These are phyloP conservation scores for Phytophthora pluvialis DNA, from an alignment of 352 stramenopile genomes.

Conservation along the genomic window DNA sequence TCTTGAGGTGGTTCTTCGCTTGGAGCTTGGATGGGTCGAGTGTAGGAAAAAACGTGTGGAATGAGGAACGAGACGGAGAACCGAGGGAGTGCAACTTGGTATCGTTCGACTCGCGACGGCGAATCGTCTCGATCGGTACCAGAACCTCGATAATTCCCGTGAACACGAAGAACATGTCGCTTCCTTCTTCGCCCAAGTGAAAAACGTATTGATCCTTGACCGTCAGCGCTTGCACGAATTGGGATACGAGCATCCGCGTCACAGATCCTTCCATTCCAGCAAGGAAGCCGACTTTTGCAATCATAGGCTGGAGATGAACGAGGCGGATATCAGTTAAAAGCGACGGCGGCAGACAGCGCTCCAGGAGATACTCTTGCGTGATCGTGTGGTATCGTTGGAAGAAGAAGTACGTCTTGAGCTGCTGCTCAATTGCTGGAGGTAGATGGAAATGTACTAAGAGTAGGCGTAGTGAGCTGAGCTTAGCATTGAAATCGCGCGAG, in stretches of 20 bases:
- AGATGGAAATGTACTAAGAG: constrained; percentile 62
- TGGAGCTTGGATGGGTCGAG: constrained; percentile 36
- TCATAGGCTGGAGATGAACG: constrained; percentile 64
- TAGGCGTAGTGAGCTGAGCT: constrained; percentile 62
- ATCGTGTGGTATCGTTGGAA: constrained; percentile 70
- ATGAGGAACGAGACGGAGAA: constrained; percentile 21
- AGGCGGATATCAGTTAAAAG: constrained; percentile 63
- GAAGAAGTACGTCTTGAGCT: constrained; percentile 76
- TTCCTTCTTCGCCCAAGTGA: constrained; percentile 50
- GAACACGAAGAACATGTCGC: constrained; percentile 72
- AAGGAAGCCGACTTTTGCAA: constrained; percentile 62
- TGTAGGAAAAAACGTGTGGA: constrained; percentile 27
- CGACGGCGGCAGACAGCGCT: constrained; percentile 54
- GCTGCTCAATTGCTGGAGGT: constrained; percentile 46
- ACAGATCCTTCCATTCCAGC: constrained; percentile 56
- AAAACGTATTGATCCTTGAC: constrained; percentile 59
- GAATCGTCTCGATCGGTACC: constrained; percentile 40
- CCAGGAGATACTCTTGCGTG: constrained; percentile 61
- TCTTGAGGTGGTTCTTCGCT: constrained; percentile 43
- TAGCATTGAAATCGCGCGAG: constrained; percentile 59
- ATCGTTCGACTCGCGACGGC: constrained; percentile 43
- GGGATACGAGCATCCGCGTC: constrained; percentile 59
- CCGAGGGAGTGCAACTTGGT: constrained; percentile 16
- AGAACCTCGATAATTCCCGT: constrained; percentile 59
- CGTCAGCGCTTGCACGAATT: constrained; percentile 56